Evolutionary conservation across 1,139 yeast species (phyloP), one percentile per base, ranked within the genome.

Genomic region (Meyerozyma carpophila): DNA sequence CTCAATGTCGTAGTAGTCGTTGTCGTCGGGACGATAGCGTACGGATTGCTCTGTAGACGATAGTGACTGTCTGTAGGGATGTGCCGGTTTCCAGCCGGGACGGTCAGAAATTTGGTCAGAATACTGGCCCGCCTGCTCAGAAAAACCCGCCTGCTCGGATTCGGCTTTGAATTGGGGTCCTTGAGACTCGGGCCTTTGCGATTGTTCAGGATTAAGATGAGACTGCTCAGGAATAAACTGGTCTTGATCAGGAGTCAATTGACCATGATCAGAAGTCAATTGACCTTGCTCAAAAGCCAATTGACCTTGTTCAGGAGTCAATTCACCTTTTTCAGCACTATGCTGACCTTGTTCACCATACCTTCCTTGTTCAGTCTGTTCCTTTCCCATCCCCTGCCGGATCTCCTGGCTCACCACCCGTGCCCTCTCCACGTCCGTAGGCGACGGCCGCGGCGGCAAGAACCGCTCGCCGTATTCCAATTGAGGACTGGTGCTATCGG

Each of bases 381-480:
- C 21, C 21, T 20, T 20, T 20, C 21, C 21, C 31, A n/a, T 16
- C 3, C 20, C 18, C 34, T n/a, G 34, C 20, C 16, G 7, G 14
- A 34, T 34, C 26, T 34, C 37, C 26, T 21, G 25, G 37, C 37
- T 34, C 16, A 61, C 62, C 45, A 63, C 59, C 42, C 74, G 54
- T 8, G 75, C 74, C 41, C 59, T 55, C 18, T 51, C 52, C 24
- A 70, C 44, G 40, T 58, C 57, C 20, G 66, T 70, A 7, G 52
- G 51, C 16, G 67, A 59, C 3, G 75, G 75, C 32, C 75, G 54
- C 32, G 74, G 74, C 6, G 75, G 75, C 40, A 70, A 53, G 11
- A 10, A 37, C 24, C 24, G 16, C 6, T 18, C 39, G 3, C 16
- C 18, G 7, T 27, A 16, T 5, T 36, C 20, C 18, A 24, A 20